phyloP scores from a whole-genome alignment of 1,284 basidiomycete species.

The Phellinidium pouzarii region DNA sequence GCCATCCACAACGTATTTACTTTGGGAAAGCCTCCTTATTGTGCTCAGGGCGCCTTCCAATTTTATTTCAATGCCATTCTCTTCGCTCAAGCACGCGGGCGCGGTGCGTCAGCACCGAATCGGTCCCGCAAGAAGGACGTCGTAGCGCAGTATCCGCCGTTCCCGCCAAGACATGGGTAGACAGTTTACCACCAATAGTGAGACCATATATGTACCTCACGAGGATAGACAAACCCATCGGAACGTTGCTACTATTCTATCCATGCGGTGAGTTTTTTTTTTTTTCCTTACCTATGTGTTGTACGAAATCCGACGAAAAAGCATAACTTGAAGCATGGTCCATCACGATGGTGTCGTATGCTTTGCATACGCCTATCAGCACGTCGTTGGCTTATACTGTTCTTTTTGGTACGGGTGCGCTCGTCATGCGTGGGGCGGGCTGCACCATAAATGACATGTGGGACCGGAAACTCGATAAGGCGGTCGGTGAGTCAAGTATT shows the following conservation, averaged over 20 bases:
- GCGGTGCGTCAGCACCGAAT: neutral
- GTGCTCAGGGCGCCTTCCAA: neutral
- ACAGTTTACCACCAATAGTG: slow-evolving; percentile 49
- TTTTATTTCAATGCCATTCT: neutral
- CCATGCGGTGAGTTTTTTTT: slow-evolving; percentile 69
- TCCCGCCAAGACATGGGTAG: slow-evolving; percentile 50
- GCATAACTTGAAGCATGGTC: slow-evolving; percentile 65
- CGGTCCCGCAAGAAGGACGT: neutral
- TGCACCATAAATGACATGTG: slow-evolving; percentile 99
- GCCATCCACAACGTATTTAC: neutral
- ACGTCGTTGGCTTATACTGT: slow-evolving; percentile 70
- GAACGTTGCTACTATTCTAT: slow-evolving; percentile 86
- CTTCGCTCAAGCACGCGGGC: neutral
- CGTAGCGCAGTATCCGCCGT: neutral
- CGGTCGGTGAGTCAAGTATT: slow-evolving; percentile 64
- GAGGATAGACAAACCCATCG: slow-evolving; percentile 93
- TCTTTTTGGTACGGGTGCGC: slow-evolving; percentile 85
- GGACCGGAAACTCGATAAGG: slow-evolving; percentile 87
- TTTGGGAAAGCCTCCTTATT: neutral
- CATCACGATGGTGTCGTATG: slow-evolving; percentile 89
- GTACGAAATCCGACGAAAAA: neutral
- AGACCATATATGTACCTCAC: slow-evolving; percentile 83
- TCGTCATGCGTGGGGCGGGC: slow-evolving; percentile 97
- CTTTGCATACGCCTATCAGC: slow-evolving; percentile 55
- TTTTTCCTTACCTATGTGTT: neutral